Evolutionary conservation across 805 yeast genomes (phyloP), one percentile per base, ranked within the genome.

Genomic region (Pichia manshurica): DNA sequence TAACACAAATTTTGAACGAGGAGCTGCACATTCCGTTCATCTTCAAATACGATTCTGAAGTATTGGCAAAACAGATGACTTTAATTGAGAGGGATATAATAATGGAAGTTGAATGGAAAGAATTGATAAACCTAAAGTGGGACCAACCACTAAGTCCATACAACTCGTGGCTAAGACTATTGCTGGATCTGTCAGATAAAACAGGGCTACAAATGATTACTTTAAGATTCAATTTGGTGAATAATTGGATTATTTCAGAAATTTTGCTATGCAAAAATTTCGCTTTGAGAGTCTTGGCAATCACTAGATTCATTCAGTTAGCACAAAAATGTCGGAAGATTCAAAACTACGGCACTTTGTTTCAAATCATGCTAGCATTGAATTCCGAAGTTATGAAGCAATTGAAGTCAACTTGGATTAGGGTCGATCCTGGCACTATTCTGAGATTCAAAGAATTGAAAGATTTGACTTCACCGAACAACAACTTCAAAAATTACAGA

Each of bases 171-270:
- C 67, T 89, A 23, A 84, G 80, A 52, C 72, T 87, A 31, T 69
- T 90, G 46, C 75, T 81, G 20, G 78, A 80, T 62, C 77, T 59
- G 63, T 45, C 49, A 4, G 47, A 49, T 10, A 59, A 57, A 45
- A 51, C 82, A n/a, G 96, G 97, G 0, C 81, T 89, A 33, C 87
- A 87, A 53, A 67, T 91, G 42, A 88, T 87, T 12, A 81, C 88
- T 35, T 75, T 95, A 0, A 71, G 99, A 51, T 93, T 90, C 72
- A 90, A 91, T 60, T 68, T 91, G 50, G 82, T 87, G 69, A 90
- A 87, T 6, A 87, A 87, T 57, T 91, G 98, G 98, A 81, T 90
- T 36, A 80, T 87, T 31, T 87, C 96, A 0, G 96, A 91, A 67
- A 78, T 93, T 47, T 64, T 88, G 15, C 68, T 91, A 51, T 87